Base-by-base conservation (phyloP, 768 basidiomycete genomes). In the Calocera cornea region DNA sequence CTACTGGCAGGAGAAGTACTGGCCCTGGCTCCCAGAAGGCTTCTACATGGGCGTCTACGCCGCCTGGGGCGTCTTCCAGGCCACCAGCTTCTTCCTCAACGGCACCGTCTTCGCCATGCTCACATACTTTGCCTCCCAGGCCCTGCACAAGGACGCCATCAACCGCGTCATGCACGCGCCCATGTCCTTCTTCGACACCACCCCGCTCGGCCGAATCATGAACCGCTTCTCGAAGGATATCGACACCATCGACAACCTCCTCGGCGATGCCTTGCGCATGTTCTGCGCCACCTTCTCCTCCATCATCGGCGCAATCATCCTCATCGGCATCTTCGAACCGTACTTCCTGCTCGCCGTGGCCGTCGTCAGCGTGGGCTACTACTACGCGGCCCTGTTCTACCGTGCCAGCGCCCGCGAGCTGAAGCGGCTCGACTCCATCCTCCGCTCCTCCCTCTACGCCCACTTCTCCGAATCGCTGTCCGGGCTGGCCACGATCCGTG, bases 391-490 rank as follows among this genome's bases (percentile, higher is more conserved):
- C 2, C 77, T 80, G 1, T 95, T 93, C 79, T 97, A 95, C 73
- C 86, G 91, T 36, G 82, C 87, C 1, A 90, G 89, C 73, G 89
- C 93, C 7, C 80, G 93, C 70, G 92, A 95, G 75, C 79, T 95
- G 70, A 95, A 95, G 81, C 87, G 54, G 31, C 74, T 64, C 85
- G 92, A 95, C 78, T 86, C 91, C 29, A 81, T 95, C n/a, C 76
- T 97, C 33, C 86, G 93, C 29, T 89, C 90, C 0, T 87, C 88
- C 0, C 77, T 97, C 19, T 97, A 97, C 74, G 87, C 92, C 0
- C 92, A 95, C 73, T 97, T 97, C 77, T 90, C 91, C 1, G 94
- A 97, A 78, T 90, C 88, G 33, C 79, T 97, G 12, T 87, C 88
- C 12, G 95, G 95, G 19, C 76, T 95, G 41, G 83, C 89, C 0